phyloP scores from a whole-genome alignment of 306 rosid species.

The Quillaja saponaria region DNA sequence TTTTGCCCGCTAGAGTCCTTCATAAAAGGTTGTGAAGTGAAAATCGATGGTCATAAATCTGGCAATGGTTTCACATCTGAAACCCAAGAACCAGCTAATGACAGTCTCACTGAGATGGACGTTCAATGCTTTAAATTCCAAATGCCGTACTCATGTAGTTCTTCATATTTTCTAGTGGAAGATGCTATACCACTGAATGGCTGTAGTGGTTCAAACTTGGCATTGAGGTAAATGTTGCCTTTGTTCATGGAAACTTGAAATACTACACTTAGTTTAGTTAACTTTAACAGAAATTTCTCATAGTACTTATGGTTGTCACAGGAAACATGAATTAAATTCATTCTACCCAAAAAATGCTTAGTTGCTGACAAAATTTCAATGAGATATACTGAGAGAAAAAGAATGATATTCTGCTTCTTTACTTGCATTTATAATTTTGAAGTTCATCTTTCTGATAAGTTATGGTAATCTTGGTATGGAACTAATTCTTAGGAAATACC shows the following conservation, averaged over 20 bases:
- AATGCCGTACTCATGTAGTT: constrained; percentile 37
- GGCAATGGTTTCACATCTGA: constrained; percentile 40
- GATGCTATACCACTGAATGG: constrained; percentile 37
- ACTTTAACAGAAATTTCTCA: not conserved
- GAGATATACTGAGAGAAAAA: constrained; percentile 9
- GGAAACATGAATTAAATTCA: constrained; percentile 8
- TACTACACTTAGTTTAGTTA: constrained; percentile 4
- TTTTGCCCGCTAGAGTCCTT: constrained; percentile 69
- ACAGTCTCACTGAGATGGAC: constrained; percentile 35
- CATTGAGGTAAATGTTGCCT: constrained; percentile 59
- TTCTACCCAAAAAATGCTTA: constrained; percentile 11
- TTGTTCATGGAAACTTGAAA: constrained; percentile 1
- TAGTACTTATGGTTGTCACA: constrained; percentile 17
- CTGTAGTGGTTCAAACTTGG: constrained; percentile 44
- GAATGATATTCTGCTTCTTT: constrained; percentile 15
- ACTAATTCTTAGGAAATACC: constrained; percentile 9
- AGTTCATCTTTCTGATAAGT: constrained; percentile 10
- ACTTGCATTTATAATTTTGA: constrained; percentile 4
- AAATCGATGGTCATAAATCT: constrained; percentile 53
- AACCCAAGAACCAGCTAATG: constrained; percentile 39
- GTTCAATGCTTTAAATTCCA: constrained; percentile 34
- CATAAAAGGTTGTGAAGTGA: constrained; percentile 43
- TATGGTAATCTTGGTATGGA: not conserved
- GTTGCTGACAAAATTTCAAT: not conserved
- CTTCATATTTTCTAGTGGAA: constrained; percentile 47